phyloP scores from a whole-genome alignment of 140 eudicot species.

The Senecio squalidus region DNA sequence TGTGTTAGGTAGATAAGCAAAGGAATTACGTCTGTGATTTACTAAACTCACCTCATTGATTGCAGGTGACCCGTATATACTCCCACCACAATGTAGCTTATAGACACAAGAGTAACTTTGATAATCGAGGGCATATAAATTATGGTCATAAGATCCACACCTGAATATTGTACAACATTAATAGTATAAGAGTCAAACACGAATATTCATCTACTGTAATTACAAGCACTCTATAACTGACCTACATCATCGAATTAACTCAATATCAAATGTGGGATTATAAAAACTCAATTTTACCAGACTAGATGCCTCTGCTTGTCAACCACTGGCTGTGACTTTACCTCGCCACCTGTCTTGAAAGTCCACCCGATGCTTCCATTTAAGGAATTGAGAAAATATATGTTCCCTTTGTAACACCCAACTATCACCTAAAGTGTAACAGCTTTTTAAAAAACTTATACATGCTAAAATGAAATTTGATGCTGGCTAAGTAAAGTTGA shows the following conservation, averaged over 20 bases:
- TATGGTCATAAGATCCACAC: constrained; percentile 95
- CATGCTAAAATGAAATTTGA: not conserved
- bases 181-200: not conserved
- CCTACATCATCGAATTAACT: not conserved
- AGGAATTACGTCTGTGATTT: too few species aligned
- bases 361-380: constrained; percentile 70
- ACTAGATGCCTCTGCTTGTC: constrained; percentile 70
- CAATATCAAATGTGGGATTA: constrained; percentile 13
- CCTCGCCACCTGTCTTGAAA: constrained; percentile 75
- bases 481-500: constrained; percentile 17
- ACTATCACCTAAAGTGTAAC: constrained; percentile 51
- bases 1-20: not conserved
- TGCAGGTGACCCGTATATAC: constrained; percentile 81
- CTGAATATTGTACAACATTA: constrained; percentile 25
- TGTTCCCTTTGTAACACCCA: constrained; percentile 87
- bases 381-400: constrained; percentile 64
- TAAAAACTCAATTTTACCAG: constrained; percentile 63
- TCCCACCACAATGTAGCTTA: constrained; percentile 73
- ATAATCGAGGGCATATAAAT: constrained; percentile 76
- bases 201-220: not conserved
- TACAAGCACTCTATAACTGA: not conserved
- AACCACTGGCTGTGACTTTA: constrained; percentile 78
- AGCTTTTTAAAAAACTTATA: not conserved
- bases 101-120: constrained; percentile 44
- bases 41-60: constrained; percentile 77